Evolutionary conservation across 2,329 filamentous ascomycete species (phyloP).

Genomic region (Exophiala phaeomuriformis): DNA sequence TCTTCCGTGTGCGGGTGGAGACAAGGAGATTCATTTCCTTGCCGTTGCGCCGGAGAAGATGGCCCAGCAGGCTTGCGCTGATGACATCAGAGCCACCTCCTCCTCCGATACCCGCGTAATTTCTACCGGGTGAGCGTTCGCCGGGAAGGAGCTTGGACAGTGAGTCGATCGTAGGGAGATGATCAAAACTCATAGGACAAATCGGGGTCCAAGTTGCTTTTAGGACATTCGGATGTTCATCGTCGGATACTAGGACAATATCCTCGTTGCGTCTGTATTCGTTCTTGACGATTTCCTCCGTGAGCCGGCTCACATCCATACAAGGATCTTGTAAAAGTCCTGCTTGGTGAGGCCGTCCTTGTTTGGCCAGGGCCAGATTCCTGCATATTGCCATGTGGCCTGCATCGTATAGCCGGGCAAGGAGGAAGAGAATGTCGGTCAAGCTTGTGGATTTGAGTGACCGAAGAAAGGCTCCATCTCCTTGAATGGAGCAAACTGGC

Average conservation of each 20-base stretch:
- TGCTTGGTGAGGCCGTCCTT: constrained; percentile 9
- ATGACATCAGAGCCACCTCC: constrained; percentile 27
- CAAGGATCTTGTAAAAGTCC: constrained; percentile 10
- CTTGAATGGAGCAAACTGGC: neutral
- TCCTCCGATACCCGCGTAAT: constrained; percentile 24
- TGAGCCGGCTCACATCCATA: constrained; percentile 13
- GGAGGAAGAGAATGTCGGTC: constrained; percentile 11
- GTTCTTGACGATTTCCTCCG: constrained; percentile 6
- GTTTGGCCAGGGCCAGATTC: constrained; percentile 4
- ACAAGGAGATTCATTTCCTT: constrained; percentile 24
- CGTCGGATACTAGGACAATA: constrained; percentile 9
- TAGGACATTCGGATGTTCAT: neutral
- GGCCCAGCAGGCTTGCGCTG: constrained; percentile 24
- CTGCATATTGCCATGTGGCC: constrained; percentile 20
- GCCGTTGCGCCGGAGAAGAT: constrained; percentile 12
- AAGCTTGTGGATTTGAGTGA: neutral
- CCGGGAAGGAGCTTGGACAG: constrained; percentile 19
- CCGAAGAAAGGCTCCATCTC: neutral
- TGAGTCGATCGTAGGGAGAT: constrained; percentile 13
- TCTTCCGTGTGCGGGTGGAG: constrained; percentile 24
- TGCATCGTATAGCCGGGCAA: constrained; percentile 23
- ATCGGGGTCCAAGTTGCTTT: constrained; percentile 13
- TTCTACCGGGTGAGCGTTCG: constrained; percentile 5
- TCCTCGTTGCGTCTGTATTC: constrained; percentile 10
- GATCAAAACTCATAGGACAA: constrained; percentile 18